These are phyloP conservation scores for Trypanosoma rangeli DNA, from an alignment of 208 protist species.

Conservation along the genomic window DNA sequence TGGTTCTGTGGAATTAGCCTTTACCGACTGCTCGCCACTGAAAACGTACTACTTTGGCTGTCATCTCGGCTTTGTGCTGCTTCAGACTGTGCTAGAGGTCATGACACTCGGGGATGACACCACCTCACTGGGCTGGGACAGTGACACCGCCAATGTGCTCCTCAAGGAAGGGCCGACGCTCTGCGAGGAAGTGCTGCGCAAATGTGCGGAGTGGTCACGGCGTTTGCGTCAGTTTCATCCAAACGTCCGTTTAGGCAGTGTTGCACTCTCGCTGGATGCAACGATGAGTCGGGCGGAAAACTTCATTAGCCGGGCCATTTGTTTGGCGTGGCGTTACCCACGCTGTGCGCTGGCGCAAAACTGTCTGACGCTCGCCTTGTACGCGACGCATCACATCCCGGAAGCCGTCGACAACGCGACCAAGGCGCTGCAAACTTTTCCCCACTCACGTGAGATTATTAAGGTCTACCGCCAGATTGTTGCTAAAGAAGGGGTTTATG, in stretches of 20 bases:
- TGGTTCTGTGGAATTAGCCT: slow-evolving; percentile 69
- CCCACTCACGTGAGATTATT: slow-evolving; percentile 53
- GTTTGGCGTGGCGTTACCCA: slow-evolving; percentile 65
- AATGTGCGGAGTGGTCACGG: slow-evolving; percentile 42
- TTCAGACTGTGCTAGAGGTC: slow-evolving; percentile 42
- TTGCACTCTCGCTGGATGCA: slow-evolving; percentile 34
- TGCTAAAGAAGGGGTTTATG: slow-evolving; percentile 49
- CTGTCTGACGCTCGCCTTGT: slow-evolving; percentile 62
- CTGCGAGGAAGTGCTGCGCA: slow-evolving; percentile 40
- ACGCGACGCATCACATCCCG: slow-evolving; percentile 60
- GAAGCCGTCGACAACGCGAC: slow-evolving; percentile 64
- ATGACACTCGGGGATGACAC: slow-evolving; percentile 12
- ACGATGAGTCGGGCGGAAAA: slow-evolving; percentile 40
- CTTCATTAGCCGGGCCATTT: slow-evolving; percentile 49
- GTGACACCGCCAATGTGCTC: slow-evolving; percentile 9
- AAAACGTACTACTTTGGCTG: slow-evolving; percentile 62
- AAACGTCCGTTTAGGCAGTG: slow-evolving; percentile 43
- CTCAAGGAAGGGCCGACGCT: slow-evolving; percentile 34
- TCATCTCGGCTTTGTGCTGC: slow-evolving; percentile 38
- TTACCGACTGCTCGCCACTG: slow-evolving; percentile 69
- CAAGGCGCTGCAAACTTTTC: slow-evolving; percentile 73
- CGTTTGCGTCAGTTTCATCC: slow-evolving; percentile 64
- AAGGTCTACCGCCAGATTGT: slow-evolving; percentile 40
- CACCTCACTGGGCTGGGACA: neutral
- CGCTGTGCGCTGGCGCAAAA: slow-evolving; percentile 59